Base-by-base conservation (phyloP, 73 alveolate species). In the Paramecium caudatum region DNA sequence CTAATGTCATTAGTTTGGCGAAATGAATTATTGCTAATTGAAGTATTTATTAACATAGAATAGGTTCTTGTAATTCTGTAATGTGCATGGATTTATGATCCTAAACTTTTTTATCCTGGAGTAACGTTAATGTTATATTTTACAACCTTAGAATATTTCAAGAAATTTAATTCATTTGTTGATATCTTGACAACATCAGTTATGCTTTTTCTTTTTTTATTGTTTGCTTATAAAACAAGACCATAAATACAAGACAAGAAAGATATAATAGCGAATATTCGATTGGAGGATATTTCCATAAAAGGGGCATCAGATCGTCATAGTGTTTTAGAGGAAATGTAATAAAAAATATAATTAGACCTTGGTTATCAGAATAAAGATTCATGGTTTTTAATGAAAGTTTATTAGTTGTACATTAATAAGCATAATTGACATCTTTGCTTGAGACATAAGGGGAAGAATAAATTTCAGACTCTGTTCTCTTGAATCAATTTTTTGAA, bases 51-150 rank as follows among this genome's bases (percentile, higher is more conserved):
- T 55, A 43, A 55, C 30, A 43, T 55, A 55, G 23, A 55, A 43
- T 27, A 55, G 80, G 80, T 55, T 21, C 30, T 55, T 27, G 30
- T 55, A 55, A 43, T 55, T 55, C 23, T 55, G 12, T 55, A 55
- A 55, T 55, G 80, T 55, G 80, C 46, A 23, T 55, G 80, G 80
- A 55, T 55, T 55, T 37, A 55, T 27, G 23, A 55, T 55, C 1
- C 45, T 27, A 19, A 27, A 55, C 7, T 55, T 27, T 23, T 55
- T 3, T 55, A 55, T 25, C 80, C 80, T 3, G 80, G 80, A 16
- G n/a, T 55, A 17, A 9, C 30, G 46, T 8, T 55, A 19, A 43
- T 37, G 21, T 55, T 55, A 43, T 55, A 55, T 43, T 55, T 9
- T 27, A 27, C 30, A 43, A 55, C 30, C 23, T 12, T 55, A 0